Percentiles rank a stretch among this genome's conserved stretches.
Evolutionary conservation across 495 filamentous ascomycete species (phyloP).

Genomic region (Massariosphaeria phaeospora): DNA sequence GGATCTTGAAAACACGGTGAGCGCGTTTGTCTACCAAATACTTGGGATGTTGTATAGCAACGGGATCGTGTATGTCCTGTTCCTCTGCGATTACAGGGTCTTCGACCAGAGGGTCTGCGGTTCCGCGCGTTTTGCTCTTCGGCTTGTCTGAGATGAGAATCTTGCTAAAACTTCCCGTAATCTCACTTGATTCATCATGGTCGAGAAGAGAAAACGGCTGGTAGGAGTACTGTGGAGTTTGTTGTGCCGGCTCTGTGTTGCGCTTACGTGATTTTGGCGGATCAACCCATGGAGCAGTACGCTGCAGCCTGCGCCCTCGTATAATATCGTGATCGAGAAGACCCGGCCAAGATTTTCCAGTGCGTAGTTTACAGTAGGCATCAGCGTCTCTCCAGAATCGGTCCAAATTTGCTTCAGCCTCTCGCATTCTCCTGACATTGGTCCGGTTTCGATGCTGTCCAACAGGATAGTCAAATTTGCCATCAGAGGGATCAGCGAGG

Average conservation of each 20-base stretch:
- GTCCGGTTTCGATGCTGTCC: slow-evolving; percentile 46
- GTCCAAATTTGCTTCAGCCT: slow-evolving; percentile 49
- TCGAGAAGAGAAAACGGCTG: not conserved
- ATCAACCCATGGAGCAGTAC: slow-evolving; percentile 43
- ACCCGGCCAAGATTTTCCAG: not conserved
- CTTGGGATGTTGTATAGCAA: not conserved
- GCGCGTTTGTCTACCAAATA: not conserved
- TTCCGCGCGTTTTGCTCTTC: slow-evolving; percentile 4
- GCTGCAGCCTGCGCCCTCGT: slow-evolving; percentile 30
- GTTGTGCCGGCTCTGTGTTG: no score
- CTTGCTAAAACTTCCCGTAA: not conserved
- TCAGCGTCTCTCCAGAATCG: slow-evolving; percentile 45
- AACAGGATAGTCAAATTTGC: slow-evolving; percentile 48
- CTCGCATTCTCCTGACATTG: slow-evolving; percentile 42
- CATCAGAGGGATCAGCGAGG: slow-evolving; percentile 31
- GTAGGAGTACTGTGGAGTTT: not conserved
- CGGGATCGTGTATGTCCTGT: not conserved
- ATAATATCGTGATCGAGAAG: not conserved
- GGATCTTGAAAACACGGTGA: slow-evolving; percentile 44
- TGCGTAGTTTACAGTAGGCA: not conserved
- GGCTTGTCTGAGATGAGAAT: not conserved
- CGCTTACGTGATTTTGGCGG: no score
- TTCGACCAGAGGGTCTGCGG: not conserved
- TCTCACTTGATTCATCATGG: not conserved
- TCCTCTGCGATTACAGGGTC: not conserved